Evolutionary conservation across 257 asterid species (phyloP).

Genomic region (Solanum chiquidenum): DNA sequence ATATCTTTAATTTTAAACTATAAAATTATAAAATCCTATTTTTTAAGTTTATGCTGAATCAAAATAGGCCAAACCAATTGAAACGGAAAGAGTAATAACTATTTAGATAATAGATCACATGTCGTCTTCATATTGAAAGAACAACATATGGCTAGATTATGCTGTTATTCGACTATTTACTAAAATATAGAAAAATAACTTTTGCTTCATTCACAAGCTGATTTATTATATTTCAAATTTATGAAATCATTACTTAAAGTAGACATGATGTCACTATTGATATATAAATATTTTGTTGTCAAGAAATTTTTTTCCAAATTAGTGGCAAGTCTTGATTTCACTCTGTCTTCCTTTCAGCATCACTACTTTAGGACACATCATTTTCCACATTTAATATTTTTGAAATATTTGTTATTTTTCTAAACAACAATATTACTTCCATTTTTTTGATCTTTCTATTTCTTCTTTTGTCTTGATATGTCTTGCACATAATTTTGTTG

Average conservation of each 20-base stretch:
- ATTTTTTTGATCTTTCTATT: not conserved
- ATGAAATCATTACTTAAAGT: not conserved
- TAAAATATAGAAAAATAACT: not conserved
- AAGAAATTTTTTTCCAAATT: not conserved
- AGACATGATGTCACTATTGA: not conserved
- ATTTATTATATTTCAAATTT: not conserved
- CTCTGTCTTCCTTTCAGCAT: not conserved
- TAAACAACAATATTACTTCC: not conserved
- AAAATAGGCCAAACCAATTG: too few species aligned
- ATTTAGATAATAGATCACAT: not conserved
- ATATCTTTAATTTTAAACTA: too few species aligned
- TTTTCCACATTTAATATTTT: not conserved
- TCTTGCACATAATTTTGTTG: not conserved
- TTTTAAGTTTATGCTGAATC: too few species aligned
- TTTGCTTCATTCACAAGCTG: not conserved
- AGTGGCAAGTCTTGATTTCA: not conserved
- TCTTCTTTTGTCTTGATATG: not conserved
- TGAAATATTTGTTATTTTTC: not conserved
- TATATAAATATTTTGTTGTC: not conserved
- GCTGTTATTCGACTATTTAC: not conserved
- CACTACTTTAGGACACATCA: not conserved
- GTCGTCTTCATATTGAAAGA: conserved; percentile 9
- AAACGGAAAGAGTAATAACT: not conserved
- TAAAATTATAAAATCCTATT: too few species aligned
- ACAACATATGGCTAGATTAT: not conserved